Base-by-base conservation (phyloP, 2,329 filamentous ascomycete species). In the Delphinella strobiligena region DNA sequence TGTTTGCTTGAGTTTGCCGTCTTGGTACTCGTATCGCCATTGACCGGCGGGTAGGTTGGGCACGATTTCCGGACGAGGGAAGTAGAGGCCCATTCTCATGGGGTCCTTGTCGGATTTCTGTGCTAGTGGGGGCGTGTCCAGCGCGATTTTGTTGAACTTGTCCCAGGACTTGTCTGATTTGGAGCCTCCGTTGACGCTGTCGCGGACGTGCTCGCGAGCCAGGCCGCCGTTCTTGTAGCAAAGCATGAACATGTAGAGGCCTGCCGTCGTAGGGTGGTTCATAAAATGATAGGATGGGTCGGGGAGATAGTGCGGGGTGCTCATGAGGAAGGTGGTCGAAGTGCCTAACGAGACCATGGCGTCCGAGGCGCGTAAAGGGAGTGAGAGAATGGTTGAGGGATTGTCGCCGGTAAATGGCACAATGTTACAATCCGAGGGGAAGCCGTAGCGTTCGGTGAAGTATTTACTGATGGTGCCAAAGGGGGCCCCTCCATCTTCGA, bases 231-330 rank as follows among this genome's bases (percentile, higher is more conserved):
- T 98, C 65, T 96, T 96, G 70, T 96, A 98, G 71, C 91, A 98
- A 27, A 98, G 77, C 91, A 98, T 98, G 64, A 98, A 96, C 91
- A 98, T 96, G 72, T 93, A 95, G 44, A 95, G 74, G 1, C 83
- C 86, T 0, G 79, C 67, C 1, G 86, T 93, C 33, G 87, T 91
- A 1, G 91, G 91, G 61, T 96, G 88, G 67, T 95, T 94, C 75
- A 96, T 93, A 70, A 96, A 94, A 67, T 98, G 91, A 55, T 94
- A 94, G 5, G 82, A 76, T 3, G 86, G 83, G 55, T 95, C 81
- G 2, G 91, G 86, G 58, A 80, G 80, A 71, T 94, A 96, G 52
- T 75, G 72, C n/a, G 85, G 79, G 4, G 91, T 96, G 54, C 83
- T 87, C 89, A 96, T 96, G 45, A 98, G 75, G 68, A 96, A 95